Base-by-base conservation (phyloP, 2,329 filamentous ascomycete species). In the Sclerotinia spermophila region DNA sequence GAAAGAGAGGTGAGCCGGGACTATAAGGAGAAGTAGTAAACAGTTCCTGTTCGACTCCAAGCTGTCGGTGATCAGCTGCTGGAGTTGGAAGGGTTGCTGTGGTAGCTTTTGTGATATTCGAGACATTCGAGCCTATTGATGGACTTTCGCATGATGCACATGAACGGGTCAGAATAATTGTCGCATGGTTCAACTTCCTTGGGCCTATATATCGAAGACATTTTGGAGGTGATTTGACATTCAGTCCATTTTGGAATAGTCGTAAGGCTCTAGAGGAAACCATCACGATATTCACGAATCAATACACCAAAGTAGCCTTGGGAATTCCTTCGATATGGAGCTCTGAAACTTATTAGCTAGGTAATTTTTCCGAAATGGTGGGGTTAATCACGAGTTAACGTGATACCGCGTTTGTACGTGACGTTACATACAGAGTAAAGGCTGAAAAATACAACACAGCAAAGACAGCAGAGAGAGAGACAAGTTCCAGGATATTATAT, bases 1-100 rank as follows among this genome's bases (percentile, higher is more conserved):
- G 86, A 77, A 97, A 93, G 17, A 97, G 89, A 4, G 93, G 93
- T 24, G 93, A 96, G 1, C 93, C 93, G 3, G 94, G 93, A 77
- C 92, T 96, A 80, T 94, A 94, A 51, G 86, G 80, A 1, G 92
- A 94, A 21, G 87, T 92, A 51, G 89, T 92, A 80, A 96, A 96
- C 53, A 97, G 87, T 75, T 92, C 88, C 76, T 96, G 92, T 71
- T 88, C 84, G 66, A 86, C 75, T 62, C 85, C 88, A 71, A 90
- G 83, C 75, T 86, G 83, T 74, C 88, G 85, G 78, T 90, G 89
- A 75, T 90, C 88, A 67, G 78, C 81, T 69, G 75, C 68, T 11
- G 74, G 73, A 42, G 66, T 71, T 51, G 73, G 70, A 65, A 74
- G 72, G 15, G 58, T 72, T 45, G 58, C 24, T 8, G 48, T 53